Base-by-base conservation (phyloP, 345 rosid genomes). In the Gossypium stocksii region DNA sequence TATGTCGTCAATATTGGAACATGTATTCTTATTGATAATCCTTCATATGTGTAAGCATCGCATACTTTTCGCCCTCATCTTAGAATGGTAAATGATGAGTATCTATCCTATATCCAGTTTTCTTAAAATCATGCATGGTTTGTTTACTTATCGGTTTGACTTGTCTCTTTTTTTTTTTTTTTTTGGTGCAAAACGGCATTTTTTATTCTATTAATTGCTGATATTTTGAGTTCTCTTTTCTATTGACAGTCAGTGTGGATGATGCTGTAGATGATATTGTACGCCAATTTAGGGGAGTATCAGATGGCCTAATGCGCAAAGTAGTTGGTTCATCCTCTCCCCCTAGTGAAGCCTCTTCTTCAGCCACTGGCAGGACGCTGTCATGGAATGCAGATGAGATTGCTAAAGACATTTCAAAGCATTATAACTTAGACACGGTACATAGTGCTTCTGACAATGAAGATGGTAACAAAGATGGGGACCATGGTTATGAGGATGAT, bases 251-350 rank as follows among this genome's bases (percentile, higher is more conserved):
- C 74, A 91, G 88, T 80, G 98, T 96, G 75, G 99, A 96, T 80
- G 99, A 91, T 91, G 98, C 98, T 14, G 84, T 96, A 83, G 99
- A 96, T 74, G 99, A 96, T 83, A 87, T 96, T 76, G 91, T 93
- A 76, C 97, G 95, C 59, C 98, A 91, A 75, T 81, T 91, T 80
- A 91, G 87, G 86, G 99, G 95, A 74, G 97, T 88, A 79, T 96
- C 99, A 34, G 97, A 77, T 88, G 98, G 98, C 76, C 86, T 91
- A 70, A 90, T 90, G 88, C 89, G 89, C 74, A 91, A 87, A 79
- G 96, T 89, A 83, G 92, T 82, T 44, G 89, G 89, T 77, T 66
- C 92, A 46, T 77, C 91, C 66, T 81, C 88, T 29, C 81, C 80
- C 54, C 54, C 80, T 64, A 82, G 70, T 77, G 90, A 89, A 72